These are phyloP conservation scores for Thalassiosira ordinaria DNA, from an alignment of 352 stramenopile genomes.

Conservation along the genomic window DNA sequence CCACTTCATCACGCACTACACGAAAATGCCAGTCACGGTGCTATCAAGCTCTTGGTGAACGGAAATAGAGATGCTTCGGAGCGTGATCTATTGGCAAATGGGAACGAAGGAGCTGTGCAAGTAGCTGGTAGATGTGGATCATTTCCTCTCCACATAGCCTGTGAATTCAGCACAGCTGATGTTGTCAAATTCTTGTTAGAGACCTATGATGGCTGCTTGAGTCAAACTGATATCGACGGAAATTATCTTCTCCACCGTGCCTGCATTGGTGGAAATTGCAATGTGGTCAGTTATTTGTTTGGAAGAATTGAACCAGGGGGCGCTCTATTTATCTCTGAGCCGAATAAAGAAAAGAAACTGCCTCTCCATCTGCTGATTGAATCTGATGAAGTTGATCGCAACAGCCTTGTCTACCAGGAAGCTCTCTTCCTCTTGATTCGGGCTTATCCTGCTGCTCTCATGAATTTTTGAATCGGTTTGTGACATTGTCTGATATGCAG, in stretches of 20 bases:
- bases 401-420: too few relatives aligned
- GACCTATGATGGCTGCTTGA: neutral
- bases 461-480: too few relatives aligned
- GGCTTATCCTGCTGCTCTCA: too few relatives aligned
- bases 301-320: too few relatives aligned
- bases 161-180: neutral
- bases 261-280: neutral
- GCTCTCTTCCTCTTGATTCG: too few relatives aligned
- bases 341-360: too few relatives aligned
- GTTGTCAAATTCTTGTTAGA: too few relatives aligned
- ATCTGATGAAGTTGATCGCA: neutral
- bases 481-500: too few relatives aligned
- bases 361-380: neutral
- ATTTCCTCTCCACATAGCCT: neutral
- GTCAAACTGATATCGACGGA: neutral
- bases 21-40: neutral
- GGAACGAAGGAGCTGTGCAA: neutral
- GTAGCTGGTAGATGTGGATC: neutral
- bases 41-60: slow-evolving; percentile 18
- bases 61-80: too few relatives aligned
- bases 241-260: neutral
- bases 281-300: neutral
- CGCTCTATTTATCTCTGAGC: too few relatives aligned
- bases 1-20: slow-evolving; percentile 10
- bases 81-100: too few relatives aligned